Evolutionary conservation across 352 stramenopile species (phyloP), one percentile per base, ranked within the genome.

Genomic region (Globisporangium mamillatum): DNA sequence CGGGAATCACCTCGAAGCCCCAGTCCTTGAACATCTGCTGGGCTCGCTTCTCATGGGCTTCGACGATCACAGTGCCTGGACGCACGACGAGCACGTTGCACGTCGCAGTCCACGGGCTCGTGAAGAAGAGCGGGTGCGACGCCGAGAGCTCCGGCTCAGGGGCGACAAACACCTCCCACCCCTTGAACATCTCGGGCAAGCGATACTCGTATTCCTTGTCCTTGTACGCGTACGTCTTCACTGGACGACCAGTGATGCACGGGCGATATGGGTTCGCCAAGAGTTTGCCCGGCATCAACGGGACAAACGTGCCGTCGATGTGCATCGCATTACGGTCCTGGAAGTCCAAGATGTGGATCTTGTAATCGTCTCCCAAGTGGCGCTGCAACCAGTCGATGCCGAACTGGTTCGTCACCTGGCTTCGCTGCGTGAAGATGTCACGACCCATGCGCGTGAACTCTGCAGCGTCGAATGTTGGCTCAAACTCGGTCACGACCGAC

Each of bases 321-420:
- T 97, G 90, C 90, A 97, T 97, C 62, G 90, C 90, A 63, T 96
- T 95, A 64, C 88, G 89, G 79, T 97, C 90, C 73, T 96, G 84
- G 64, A 97, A 97, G 74, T 97, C 90, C 9, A 97, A 78, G 60
- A 92, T 83, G 68, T 97, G 90, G 58, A 97, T 89, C 18, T 71
- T 77, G 77, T 97, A 96, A 34, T 95, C 82, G 65, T 93, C 81
- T 34, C 88, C 90, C 29, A 97, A 69, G 76, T 97, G 90, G 50
- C 90, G 90, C 22, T 76, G 87, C 64, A 97, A 79, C 90, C 90
- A 96, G 63, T 97, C 89, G 72, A 97, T 97, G 57, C 90, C 90
- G 70, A 97, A 97, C 66, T 92, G 58, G 71, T 97, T 97, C 25
- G 90, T 96, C 67, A 97, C 90, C 75, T 97, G 90, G 69, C 90